Evolutionary conservation across 345 rosid genomes (phyloP).

Genomic region (Gossypium thurberi): DNA sequence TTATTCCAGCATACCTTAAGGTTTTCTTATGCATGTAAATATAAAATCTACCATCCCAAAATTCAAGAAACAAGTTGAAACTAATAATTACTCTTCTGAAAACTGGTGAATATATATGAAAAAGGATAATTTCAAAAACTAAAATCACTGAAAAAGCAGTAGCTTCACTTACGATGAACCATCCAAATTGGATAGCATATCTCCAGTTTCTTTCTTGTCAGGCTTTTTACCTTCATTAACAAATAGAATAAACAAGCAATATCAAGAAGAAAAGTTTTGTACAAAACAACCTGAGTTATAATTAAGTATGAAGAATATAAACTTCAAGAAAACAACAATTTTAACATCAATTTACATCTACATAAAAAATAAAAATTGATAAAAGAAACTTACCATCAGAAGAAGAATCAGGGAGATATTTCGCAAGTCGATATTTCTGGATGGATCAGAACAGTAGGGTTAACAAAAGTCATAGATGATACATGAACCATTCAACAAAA

Average conservation of each 20-base stretch:
- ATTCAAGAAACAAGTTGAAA: background rate
- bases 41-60: background rate
- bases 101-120: background rate
- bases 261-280: conserved; percentile 3
- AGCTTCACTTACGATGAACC: conserved; percentile 79
- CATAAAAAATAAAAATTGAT: conserved; percentile 4
- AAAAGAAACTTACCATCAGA: conserved; percentile 65
- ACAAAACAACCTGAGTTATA: background rate
- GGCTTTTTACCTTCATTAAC: conserved; percentile 65
- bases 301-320: background rate
- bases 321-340: background rate
- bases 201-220: conserved; percentile 89
- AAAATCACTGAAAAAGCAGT: background rate
- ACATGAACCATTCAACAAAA: background rate
- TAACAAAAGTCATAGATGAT: background rate
- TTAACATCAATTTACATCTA: background rate
- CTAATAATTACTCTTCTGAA: background rate
- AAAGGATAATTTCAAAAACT: background rate
- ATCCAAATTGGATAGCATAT: conserved; percentile 71
- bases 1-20: no score
- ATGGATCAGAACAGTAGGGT: conserved; percentile 23
- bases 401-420: conserved; percentile 87
- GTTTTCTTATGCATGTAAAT: background rate
- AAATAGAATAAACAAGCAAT: conserved; percentile 9
- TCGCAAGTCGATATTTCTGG: conserved; percentile 94